A percentile compares a stretch with the other conserved stretches of the same genome.
phyloP scores from a whole-genome alignment of 306 rosid species.

The Castanea sativa region DNA sequence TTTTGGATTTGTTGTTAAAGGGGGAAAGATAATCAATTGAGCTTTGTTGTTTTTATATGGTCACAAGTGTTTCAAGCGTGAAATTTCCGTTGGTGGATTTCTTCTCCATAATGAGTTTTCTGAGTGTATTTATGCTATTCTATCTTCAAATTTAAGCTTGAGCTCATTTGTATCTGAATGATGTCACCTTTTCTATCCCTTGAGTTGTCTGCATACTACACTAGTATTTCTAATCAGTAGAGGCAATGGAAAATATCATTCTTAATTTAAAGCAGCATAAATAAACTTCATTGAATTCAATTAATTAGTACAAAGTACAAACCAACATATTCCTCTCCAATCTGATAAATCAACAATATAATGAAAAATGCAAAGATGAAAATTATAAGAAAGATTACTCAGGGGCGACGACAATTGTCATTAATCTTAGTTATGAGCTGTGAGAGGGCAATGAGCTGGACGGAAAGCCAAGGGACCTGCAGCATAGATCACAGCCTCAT shows the following conservation, averaged over 20 bases:
- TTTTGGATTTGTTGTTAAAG: slow-evolving; percentile 2
- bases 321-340: background rate
- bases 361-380: background rate
- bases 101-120: background rate
- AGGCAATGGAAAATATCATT: too few species aligned
- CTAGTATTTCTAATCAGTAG: too few species aligned
- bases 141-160: background rate
- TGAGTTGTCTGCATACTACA: background rate
- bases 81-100: background rate
- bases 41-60: background rate
- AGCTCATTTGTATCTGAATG: background rate
- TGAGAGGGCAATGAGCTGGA: slow-evolving; percentile 50
- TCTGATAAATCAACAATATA: background rate
- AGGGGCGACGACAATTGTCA: background rate
- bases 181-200: background rate
- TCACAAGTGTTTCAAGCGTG: background rate
- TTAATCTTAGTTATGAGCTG: slow-evolving; percentile 29
- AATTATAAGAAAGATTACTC: slow-evolving; percentile 4
- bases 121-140: background rate
- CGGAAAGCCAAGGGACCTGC: slow-evolving; percentile 92
- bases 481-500: slow-evolving; percentile 70
- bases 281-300: slow-evolving; percentile 12
- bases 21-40: background rate
- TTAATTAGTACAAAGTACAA: slow-evolving; percentile 11
- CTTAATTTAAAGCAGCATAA: slow-evolving; percentile 4